phyloP scores from a whole-genome alignment of 148 eudicot species.

The Rhododendron mucronatum region DNA sequence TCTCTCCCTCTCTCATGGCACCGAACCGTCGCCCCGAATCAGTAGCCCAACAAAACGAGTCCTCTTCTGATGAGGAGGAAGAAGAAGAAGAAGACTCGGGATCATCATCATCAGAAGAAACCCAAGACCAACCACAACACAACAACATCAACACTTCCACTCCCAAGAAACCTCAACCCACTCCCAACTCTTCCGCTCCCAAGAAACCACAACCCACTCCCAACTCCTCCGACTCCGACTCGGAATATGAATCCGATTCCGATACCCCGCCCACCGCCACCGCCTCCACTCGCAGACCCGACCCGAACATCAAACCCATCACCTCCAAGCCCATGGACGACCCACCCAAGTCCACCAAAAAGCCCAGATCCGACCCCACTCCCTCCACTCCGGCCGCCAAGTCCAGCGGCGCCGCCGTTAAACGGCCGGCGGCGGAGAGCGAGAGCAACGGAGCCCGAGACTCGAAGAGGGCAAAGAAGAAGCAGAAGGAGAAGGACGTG shows the following conservation, averaged over 20 bases:
- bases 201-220: constrained; percentile 7
- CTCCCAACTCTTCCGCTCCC: constrained; percentile 3
- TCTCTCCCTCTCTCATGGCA: background rate
- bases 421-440: constrained; percentile 22
- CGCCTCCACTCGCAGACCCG: constrained; percentile 9
- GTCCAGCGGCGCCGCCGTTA: background rate
- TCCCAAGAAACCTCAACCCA: constrained; percentile 6
- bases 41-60: background rate
- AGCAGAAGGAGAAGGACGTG: background rate
- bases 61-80: constrained; percentile 8
- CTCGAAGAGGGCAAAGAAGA: constrained; percentile 26
- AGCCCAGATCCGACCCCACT: constrained; percentile 15
- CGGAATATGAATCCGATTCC: constrained; percentile 22
- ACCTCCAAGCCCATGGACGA: constrained; percentile 23
- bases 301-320: constrained; percentile 27
- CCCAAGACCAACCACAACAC: background rate
- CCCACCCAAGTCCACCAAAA: constrained; percentile 12
- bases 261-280: constrained; percentile 17
- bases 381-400: background rate
- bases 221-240: constrained; percentile 7
- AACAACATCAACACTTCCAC: background rate
- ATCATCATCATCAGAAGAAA: constrained; percentile 14
- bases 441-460: constrained; percentile 16
- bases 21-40: constrained; percentile 14
- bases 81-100: constrained; percentile 8